Base-by-base conservation (phyloP, 1,284 basidiomycete species). In the Cronartium quercuum region DNA sequence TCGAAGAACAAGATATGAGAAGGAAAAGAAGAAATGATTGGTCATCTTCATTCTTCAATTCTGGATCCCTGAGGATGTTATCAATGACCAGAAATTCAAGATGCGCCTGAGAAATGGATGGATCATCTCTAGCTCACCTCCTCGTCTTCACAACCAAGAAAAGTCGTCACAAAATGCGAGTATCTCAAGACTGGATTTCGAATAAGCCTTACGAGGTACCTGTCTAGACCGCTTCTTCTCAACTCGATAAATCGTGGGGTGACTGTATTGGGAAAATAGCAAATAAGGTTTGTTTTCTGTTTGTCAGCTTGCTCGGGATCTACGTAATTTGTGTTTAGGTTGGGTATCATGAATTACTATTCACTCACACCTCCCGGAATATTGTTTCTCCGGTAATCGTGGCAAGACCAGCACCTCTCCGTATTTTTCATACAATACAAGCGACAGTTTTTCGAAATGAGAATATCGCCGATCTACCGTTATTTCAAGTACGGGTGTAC, bases 61-160 rank as follows among this genome's bases (percentile, higher is more conserved):
- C n/a, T n/a, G n/a, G n/a, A n/a, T n/a, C n/a, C n/a, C n/a, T n/a
- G n/a, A n/a, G n/a, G n/a, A n/a, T n/a, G n/a, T n/a, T n/a, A n/a
- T n/a, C n/a, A n/a, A n/a, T n/a, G n/a, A n/a, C n/a, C n/a, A n/a
- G n/a, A n/a, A n/a, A n/a, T n/a, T n/a, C n/a, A n/a, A n/a, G n/a
- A n/a, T n/a, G n/a, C n/a, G n/a, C n/a, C n/a, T n/a, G n/a, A 4
- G 51, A 55, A 9, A 10, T n/a, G 18, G 2, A 12, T 51, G 47
- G 47, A 51, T n/a, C 3, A 44, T 18, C 6, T 44, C 6, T 3
- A 6, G 42, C 62, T 0, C 55, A 73, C 69, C 44, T 73, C 69
- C 1, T 64, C 69, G 34, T 73, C 69, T 37, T 73, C 62, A n/a
- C 69, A 73, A 55, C 62, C 69, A 15, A 73, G 51, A 57, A 73